A percentile compares a stretch with the other conserved stretches of the same genome.
phyloP scores from a whole-genome alignment of 768 basidiomycete species.

The Leccinum rimulosum region DNA sequence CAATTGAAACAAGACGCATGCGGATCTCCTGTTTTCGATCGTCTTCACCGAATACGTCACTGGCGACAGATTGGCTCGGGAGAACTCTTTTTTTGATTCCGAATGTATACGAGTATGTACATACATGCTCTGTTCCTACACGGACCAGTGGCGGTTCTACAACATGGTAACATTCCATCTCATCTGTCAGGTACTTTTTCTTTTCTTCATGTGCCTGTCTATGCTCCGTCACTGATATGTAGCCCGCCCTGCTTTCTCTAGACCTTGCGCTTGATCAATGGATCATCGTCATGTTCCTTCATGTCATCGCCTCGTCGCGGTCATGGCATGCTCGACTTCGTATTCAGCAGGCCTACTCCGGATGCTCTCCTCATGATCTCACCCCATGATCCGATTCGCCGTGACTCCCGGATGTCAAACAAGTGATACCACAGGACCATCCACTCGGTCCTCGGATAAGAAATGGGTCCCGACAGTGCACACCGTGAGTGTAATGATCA shows the following conservation, averaged over 20 bases:
- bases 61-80: neutral
- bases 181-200: neutral
- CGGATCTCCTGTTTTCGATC: neutral
- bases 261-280: neutral
- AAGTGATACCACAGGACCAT: neutral
- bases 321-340: neutral
- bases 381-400: neutral
- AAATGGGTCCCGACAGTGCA: neutral
- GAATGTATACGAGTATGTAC: neutral
- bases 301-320: neutral
- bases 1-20: neutral
- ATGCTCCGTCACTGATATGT: neutral
- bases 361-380: neutral
- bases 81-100: neutral
- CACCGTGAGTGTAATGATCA: neutral
- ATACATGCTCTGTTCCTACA: neutral
- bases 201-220: neutral
- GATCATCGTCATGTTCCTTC: neutral
- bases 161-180: constrained; percentile 1
- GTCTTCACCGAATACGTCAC: neutral
- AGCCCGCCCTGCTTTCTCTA: neutral
- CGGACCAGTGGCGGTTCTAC: neutral
- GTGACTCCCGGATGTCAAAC: neutral
- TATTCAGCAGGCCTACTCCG: neutral
- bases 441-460: neutral